These are phyloP conservation scores for Acanthamoeba royreba DNA, from an alignment of 208 protist species.

Conservation along the genomic window DNA sequence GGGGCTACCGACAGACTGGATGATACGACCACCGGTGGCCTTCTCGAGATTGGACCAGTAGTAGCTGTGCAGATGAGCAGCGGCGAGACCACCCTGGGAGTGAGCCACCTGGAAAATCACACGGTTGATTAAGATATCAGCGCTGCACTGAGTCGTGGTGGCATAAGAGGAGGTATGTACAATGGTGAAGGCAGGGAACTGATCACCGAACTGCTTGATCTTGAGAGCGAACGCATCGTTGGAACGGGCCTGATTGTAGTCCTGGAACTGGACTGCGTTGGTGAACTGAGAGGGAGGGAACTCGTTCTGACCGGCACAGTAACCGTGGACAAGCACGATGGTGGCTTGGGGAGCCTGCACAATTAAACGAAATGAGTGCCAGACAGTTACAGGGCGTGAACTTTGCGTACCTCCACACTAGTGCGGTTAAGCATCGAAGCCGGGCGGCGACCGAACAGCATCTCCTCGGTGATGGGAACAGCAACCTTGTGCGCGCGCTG, in stretches of 20 bases:
- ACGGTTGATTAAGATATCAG: neutral
- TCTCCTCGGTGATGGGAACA: slow-evolving; percentile 22
- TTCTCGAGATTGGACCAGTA: slow-evolving; percentile 62
- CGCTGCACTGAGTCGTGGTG: too few relatives aligned
- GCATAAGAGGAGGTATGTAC: neutral
- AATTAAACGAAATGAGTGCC: neutral
- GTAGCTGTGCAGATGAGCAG: slow-evolving; percentile 57
- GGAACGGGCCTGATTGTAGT: neutral
- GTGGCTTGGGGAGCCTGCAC: neutral
- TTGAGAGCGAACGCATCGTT: slow-evolving; percentile 52
- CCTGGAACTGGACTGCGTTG: slow-evolving; percentile 20
- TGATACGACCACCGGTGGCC: neutral
- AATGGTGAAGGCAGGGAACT: neutral
- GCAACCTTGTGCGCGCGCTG: neutral
- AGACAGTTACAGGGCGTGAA: neutral
- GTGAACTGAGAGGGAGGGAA: slow-evolving; percentile 30
- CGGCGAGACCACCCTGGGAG: slow-evolving; percentile 68
- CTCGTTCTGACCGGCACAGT: slow-evolving; percentile 35
- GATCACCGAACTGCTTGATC: slow-evolving; percentile 5
- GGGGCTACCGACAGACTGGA: slow-evolving; percentile 72
- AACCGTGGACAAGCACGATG: slow-evolving; percentile 51
- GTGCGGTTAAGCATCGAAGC: neutral
- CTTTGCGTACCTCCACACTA: neutral
- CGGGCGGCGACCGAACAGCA: neutral
- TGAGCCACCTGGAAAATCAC: slow-evolving; percentile 61